Evolutionary conservation across 148 eudicot species (phyloP), one percentile per base, ranked within the genome.

Genomic region (Persicaria tinctoria): DNA sequence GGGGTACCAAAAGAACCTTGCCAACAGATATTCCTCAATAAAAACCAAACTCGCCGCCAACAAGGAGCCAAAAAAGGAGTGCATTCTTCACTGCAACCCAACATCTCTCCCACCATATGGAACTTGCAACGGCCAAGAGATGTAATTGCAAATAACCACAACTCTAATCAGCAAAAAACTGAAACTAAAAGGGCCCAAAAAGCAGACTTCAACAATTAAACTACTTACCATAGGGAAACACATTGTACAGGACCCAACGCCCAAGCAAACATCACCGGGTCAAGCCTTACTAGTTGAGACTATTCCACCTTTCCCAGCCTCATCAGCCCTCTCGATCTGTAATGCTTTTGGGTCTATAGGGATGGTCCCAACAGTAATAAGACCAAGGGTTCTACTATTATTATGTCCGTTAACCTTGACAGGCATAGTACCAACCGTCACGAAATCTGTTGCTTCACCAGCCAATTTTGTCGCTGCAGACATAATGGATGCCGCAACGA

Each of bases 401-500:
- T 73, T 75, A 72, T 68, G 79, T 41, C 83, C 85, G n/a, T 87
- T 85, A 12, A 93, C 91, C 72, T 85, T 87, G 45, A 91, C 83
- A 6, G 95, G 91, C 88, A 93, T 81, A 5, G 97, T 87, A 53
- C 98, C 98, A 5, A 89, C 93, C 9, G 90, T 89, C 44, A 89
- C 87, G 18, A 88, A 84, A 55, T 85, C 83, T 64, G 76, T 72
- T 14, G 82, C 47, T 63, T 78, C 74, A 69, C 76, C 50, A 56
- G 63, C 80, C 9, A 66, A 48, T 72, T 68, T 59, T 13, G 73
- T 54, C 5, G 76, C 23, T 59, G 76, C 72, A 73, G 78, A 55
- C 27, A 27, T 12, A 46, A 74, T 46, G 48, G 81, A 9, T 17
- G 78, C 14, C 69, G 85, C 72, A 68, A 60, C 73, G 64, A 74